These are phyloP conservation scores for Pyricularia grisea DNA, from an alignment of 2,329 filamentous ascomycete genomes.

Conservation along the genomic window DNA sequence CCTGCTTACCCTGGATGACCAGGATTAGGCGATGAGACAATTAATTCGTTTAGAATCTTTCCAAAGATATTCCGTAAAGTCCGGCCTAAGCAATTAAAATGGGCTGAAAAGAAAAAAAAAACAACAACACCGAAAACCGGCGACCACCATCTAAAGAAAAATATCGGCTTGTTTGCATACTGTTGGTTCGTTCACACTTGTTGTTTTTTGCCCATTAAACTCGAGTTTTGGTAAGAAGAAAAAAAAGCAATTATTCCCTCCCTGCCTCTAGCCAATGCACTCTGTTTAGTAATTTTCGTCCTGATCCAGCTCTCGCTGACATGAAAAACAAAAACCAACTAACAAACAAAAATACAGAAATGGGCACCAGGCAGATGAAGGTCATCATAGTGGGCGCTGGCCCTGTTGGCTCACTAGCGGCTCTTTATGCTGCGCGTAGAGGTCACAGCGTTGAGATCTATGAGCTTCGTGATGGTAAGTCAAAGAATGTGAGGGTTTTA, in stretches of 20 bases:
- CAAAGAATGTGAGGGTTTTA: no score
- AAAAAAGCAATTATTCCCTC: background rate
- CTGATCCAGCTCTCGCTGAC: background rate
- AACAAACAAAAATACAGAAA: slow-evolving; percentile 9
- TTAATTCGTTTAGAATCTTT: background rate
- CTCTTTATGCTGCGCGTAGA: slow-evolving; percentile 81
- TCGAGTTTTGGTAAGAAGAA: no score
- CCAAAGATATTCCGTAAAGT: slow-evolving; percentile 5
- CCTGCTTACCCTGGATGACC: background rate
- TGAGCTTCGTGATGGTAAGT: slow-evolving; percentile 74
- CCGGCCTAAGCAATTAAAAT: slow-evolving; percentile 10
- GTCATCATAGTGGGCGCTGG: slow-evolving; percentile 84
- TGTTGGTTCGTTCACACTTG: no score
- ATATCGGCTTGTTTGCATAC: no score
- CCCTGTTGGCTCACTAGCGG: slow-evolving; percentile 85
- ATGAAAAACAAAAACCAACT: no score
- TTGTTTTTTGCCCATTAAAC: no score
- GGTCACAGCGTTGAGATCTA: slow-evolving; percentile 91
- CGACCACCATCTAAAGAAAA: no score
- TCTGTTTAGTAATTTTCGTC: background rate
- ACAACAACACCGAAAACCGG: no score
- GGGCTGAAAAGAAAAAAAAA: slow-evolving; percentile 4
- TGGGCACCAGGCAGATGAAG: slow-evolving; percentile 43
- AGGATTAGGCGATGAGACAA: background rate
- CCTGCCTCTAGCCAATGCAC: background rate